Percentiles rank a stretch among this genome's conserved stretches.
These are phyloP conservation scores for Suillus weaverae DNA, from an alignment of 768 basidiomycete genomes.

Conservation along the genomic window DNA sequence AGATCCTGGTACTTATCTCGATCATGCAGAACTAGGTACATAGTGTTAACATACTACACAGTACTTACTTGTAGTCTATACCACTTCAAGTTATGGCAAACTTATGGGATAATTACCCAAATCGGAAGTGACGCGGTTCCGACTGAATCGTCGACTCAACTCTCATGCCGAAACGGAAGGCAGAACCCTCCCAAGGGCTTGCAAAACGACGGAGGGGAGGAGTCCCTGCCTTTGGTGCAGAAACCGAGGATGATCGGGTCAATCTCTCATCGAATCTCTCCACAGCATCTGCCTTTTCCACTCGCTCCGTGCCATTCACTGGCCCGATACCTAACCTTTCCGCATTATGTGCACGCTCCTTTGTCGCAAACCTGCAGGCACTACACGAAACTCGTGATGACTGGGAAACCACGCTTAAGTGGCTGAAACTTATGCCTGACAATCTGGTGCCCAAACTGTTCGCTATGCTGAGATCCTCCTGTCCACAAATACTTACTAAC, in stretches of 20 bases:
- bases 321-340: slow-evolving; percentile 44
- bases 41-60: too few species aligned
- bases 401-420: slow-evolving; percentile 42
- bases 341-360: slow-evolving; percentile 50
- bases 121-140: background rate
- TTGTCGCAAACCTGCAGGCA: slow-evolving; percentile 44
- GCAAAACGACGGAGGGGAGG: slow-evolving; percentile 19
- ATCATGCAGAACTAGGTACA: too few species aligned
- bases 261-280: slow-evolving; percentile 40
- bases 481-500: slow-evolving; percentile 53
- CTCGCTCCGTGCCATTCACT: slow-evolving; percentile 35
- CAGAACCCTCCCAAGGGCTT: background rate
- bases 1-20: background rate
- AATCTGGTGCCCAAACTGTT: slow-evolving; percentile 50
- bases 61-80: background rate
- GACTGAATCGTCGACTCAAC: background rate
- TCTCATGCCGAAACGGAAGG: slow-evolving; percentile 16
- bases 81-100: background rate
- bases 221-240: slow-evolving; percentile 40
- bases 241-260: slow-evolving; percentile 45
- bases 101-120: background rate
- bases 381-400: slow-evolving; percentile 38
- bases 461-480: slow-evolving; percentile 46
- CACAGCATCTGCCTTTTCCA: slow-evolving; percentile 54
- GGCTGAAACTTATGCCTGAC: slow-evolving; percentile 54